Evolutionary conservation across 768 basidiomycete genomes (phyloP).

Genomic region (Hysterangium stoloniferum): DNA sequence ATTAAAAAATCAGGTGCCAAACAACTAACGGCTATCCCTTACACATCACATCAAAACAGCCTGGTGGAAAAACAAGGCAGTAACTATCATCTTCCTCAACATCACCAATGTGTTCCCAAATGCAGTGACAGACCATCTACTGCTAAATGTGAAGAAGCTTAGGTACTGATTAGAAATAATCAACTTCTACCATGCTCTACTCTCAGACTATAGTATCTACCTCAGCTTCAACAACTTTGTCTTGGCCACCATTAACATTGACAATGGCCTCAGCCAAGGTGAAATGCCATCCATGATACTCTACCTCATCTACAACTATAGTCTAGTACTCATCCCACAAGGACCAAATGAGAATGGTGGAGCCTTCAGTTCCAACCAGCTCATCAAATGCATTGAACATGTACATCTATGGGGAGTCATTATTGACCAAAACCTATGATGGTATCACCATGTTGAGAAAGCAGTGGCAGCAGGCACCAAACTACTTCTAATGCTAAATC

Average conservation of each 20-base stretch:
- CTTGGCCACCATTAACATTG: background rate
- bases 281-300: conserved; percentile 11
- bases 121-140: conserved; percentile 3
- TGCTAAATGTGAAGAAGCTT: conserved; percentile 10
- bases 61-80: conserved; percentile 9
- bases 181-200: conserved; percentile 1
- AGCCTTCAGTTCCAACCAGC: background rate
- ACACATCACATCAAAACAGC: conserved; percentile 10
- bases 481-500: background rate
- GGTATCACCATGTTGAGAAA: conserved; percentile 3
- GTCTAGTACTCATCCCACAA: conserved; percentile 3
- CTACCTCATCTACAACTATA: conserved; percentile 13
- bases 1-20: too few relatives aligned
- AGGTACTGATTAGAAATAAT: conserved; percentile 9
- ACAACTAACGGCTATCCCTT: too few relatives aligned
- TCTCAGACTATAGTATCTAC: background rate
- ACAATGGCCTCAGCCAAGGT: conserved; percentile 13
- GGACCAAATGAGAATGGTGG: background rate
- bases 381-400: background rate
- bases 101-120: conserved; percentile 16
- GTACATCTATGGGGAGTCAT: conserved; percentile 8
- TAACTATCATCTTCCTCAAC: conserved; percentile 11
- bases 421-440: conserved; percentile 6
- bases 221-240: conserved; percentile 7
- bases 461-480: conserved; percentile 2